Percentiles rank a stretch among this genome's conserved stretches.
phyloP scores from a whole-genome alignment of 306 rosid species.

The Vicia faba region DNA sequence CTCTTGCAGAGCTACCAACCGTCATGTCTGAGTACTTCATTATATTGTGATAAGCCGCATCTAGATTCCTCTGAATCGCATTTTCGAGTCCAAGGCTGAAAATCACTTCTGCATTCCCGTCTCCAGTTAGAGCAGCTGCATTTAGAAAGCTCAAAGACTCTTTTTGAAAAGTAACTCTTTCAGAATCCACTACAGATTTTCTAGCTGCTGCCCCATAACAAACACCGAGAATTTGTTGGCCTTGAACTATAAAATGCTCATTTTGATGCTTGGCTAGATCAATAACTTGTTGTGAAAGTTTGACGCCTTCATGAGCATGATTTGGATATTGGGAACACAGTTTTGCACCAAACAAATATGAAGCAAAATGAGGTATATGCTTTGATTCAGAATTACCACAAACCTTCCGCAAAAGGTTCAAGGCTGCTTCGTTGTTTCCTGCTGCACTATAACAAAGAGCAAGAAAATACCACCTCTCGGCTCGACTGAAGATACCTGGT shows the following conservation, averaged over 20 bases:
- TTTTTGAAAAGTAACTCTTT: slow-evolving; percentile 58
- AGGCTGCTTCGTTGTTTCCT: slow-evolving; percentile 65
- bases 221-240: slow-evolving; percentile 68
- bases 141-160: slow-evolving; percentile 66
- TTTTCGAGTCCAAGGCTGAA: slow-evolving; percentile 74
- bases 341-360: slow-evolving; percentile 74
- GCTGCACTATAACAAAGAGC: slow-evolving; percentile 90
- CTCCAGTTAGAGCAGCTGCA: slow-evolving; percentile 47
- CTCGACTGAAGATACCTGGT: slow-evolving; percentile 70
- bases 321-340: slow-evolving; percentile 64
- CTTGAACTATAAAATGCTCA: slow-evolving; percentile 62
- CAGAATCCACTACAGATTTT: slow-evolving; percentile 74
- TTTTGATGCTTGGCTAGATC: slow-evolving; percentile 49
- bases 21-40: slow-evolving; percentile 61
- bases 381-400: slow-evolving; percentile 74
- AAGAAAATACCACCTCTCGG: slow-evolving; percentile 84
- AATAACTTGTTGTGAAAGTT: slow-evolving; percentile 52
- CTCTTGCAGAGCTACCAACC: slow-evolving; percentile 66
- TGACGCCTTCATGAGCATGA: slow-evolving; percentile 63
- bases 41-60: slow-evolving; percentile 61
- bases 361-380: slow-evolving; percentile 58
- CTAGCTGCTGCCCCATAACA: slow-evolving; percentile 80
- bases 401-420: slow-evolving; percentile 74
- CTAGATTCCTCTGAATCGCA: slow-evolving; percentile 80
- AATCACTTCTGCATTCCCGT: slow-evolving; percentile 56